A percentile compares a stretch with the other conserved stretches of the same genome.
Evolutionary conservation across 2,329 filamentous ascomycete genomes (phyloP).

Genomic region (Ascochyta rabiei): DNA sequence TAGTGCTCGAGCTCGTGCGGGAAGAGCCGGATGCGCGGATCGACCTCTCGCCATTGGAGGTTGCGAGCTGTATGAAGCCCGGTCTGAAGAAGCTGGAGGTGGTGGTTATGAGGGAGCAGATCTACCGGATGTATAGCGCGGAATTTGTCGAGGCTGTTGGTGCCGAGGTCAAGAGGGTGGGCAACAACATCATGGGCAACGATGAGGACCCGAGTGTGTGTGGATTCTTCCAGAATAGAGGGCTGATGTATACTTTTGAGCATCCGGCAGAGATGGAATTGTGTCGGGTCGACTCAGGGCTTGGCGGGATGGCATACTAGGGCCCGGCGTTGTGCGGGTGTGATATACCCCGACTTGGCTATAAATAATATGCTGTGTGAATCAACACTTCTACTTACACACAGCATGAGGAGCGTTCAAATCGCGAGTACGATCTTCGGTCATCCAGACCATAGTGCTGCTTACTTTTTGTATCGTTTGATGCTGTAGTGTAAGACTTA

Average conservation of each 20-base stretch:
- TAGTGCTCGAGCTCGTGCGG: conserved; percentile 7
- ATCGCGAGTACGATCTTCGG: too few relatives aligned
- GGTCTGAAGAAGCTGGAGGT: conserved; percentile 8
- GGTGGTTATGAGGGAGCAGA: conserved; percentile 14
- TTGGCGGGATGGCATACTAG: not conserved
- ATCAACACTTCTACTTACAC: too few relatives aligned
- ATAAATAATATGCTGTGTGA: not conserved
- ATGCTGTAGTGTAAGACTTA: too few relatives aligned
- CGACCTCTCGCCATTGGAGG: conserved; percentile 6
- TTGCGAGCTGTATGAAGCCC: not conserved
- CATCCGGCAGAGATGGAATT: conserved; percentile 1
- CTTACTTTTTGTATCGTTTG: too few relatives aligned
- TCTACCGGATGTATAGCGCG: conserved; percentile 4
- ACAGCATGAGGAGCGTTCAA: too few relatives aligned
- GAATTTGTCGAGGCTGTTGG: conserved; percentile 6
- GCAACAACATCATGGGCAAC: conserved; percentile 7
- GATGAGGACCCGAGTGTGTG: conserved; percentile 6
- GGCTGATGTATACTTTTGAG: conserved; percentile 7
- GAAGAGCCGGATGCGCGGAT: conserved; percentile 7
- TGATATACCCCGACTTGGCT: not conserved
- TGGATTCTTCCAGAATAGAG: conserved; percentile 1
- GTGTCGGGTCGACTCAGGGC: conserved; percentile 11
- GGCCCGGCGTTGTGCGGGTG: not conserved
- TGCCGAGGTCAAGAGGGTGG: conserved; percentile 7
- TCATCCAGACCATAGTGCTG: too few relatives aligned